Percentiles rank a stretch among this genome's conserved stretches.
Conservation (phyloP, 805 yeast genomes). For the Yarrowia sp. region DNA sequence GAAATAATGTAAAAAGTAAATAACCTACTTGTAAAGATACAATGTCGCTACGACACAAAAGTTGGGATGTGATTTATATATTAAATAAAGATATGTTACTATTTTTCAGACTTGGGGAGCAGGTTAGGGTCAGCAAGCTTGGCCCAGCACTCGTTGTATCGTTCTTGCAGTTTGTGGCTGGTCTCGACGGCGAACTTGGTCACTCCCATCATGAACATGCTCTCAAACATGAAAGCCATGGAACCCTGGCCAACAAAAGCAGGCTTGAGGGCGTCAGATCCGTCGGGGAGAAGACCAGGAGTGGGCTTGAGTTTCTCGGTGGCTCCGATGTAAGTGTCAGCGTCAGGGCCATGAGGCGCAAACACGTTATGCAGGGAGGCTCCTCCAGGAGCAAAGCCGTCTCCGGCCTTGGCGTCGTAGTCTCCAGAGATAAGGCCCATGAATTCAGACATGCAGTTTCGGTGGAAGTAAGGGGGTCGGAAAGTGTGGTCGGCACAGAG, state of each 20-base stretch:
- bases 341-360: constrained; percentile 38
- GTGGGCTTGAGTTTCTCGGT: constrained; percentile 28
- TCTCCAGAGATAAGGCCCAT: constrained; percentile 34
- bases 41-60: too few species aligned
- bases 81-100: neutral
- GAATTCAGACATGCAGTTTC: constrained; percentile 36
- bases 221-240: constrained; percentile 38
- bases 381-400: constrained; percentile 38
- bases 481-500: constrained; percentile 36
- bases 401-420: constrained; percentile 34
- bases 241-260: constrained; percentile 34
- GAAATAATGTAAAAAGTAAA: too few species aligned
- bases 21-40: too few species aligned
- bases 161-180: constrained; percentile 31
- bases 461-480: constrained; percentile 37
- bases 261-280: constrained; percentile 30
- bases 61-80: neutral
- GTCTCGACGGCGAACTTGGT: constrained; percentile 33
- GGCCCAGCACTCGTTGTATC: constrained; percentile 29
- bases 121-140: constrained; percentile 4
- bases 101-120: neutral
- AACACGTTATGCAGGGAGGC: constrained; percentile 37
- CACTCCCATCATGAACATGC: constrained; percentile 33
- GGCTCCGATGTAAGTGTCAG: constrained; percentile 34
- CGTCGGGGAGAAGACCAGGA: constrained; percentile 17